phyloP scores from a whole-genome alignment of 768 basidiomycete species.

The Gymnopilus junonius region DNA sequence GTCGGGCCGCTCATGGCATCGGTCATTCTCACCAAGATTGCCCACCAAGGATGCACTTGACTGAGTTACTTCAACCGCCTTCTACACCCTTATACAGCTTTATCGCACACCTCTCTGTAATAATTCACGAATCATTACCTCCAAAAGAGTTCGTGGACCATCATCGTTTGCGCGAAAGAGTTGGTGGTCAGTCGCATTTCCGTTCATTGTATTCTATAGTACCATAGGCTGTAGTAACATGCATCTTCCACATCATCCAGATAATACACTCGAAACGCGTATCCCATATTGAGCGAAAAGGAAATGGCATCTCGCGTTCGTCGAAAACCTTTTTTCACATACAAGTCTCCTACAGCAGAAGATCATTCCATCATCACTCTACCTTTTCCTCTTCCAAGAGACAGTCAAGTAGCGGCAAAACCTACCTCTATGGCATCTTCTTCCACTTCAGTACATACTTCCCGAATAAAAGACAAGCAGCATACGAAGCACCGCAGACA shows the following conservation, averaged over 20 bases:
- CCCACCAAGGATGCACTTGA: not conserved
- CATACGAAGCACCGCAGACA: constrained; percentile 4
- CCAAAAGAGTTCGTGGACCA: not conserved
- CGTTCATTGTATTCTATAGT: not conserved
- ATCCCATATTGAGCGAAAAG: not conserved
- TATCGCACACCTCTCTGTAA: not conserved
- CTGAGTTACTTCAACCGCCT: not conserved
- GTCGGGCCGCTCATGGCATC: not conserved
- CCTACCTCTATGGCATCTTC: constrained; percentile 7
- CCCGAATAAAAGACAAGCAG: not conserved
- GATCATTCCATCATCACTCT: constrained; percentile 28
- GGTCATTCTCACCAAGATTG: constrained; percentile 3
- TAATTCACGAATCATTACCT: too few relatives aligned
- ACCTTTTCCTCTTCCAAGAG: constrained; percentile 11
- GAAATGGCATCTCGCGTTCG: constrained; percentile 37
- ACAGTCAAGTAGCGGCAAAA: constrained; percentile 9
- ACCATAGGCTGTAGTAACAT: not conserved
- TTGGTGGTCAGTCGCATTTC: not conserved
- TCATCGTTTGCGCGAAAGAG: not conserved
- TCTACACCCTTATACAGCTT: not conserved
- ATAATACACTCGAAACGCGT: not conserved
- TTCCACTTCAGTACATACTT: not conserved
- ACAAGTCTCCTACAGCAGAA: constrained; percentile 55
- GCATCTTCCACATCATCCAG: not conserved
- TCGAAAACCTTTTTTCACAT: constrained; percentile 61